A percentile compares a stretch with the other conserved stretches of the same genome.
These are phyloP conservation scores for Sordariomycetes sp. DNA, from an alignment of 2,329 filamentous ascomycete species.

Conservation along the genomic window DNA sequence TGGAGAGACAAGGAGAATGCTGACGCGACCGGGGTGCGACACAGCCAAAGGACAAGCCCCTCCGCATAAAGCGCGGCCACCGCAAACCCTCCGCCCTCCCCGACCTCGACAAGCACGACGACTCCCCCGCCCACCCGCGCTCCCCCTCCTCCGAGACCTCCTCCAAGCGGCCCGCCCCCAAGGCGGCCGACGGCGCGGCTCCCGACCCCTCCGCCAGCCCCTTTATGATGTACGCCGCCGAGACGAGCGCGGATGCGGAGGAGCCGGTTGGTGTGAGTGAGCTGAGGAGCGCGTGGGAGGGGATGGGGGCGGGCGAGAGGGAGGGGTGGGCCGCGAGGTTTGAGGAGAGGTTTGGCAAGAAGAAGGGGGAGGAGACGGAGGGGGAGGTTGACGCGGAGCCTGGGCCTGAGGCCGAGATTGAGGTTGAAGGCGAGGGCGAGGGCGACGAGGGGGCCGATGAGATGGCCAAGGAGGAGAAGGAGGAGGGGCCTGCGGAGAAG, in stretches of 20 bases:
- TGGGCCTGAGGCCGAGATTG: slow-evolving; percentile 5
- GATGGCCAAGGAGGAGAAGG: not conserved
- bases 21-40: not conserved
- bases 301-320: slow-evolving; percentile 32
- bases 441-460: slow-evolving; percentile 3
- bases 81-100: slow-evolving; percentile 41
- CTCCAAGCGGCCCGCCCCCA: slow-evolving; percentile 6
- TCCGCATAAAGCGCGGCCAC: slow-evolving; percentile 62
- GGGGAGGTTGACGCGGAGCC: slow-evolving; percentile 3
- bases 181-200: not conserved
- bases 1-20: not conserved
- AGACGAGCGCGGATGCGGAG: not conserved
- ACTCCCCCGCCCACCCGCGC: slow-evolving; percentile 6
- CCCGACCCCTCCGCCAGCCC: slow-evolving; percentile 9
- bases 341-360: slow-evolving; percentile 23
- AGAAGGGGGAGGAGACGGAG: slow-evolving; percentile 15
- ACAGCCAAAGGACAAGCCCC: slow-evolving; percentile 65
- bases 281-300: slow-evolving; percentile 39
- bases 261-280: not conserved
- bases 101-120: slow-evolving; percentile 32
- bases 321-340: slow-evolving; percentile 32
- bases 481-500: not conserved
- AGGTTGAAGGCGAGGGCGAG: not conserved
- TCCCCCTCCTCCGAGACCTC: slow-evolving; percentile 13
- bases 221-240: slow-evolving; percentile 35